Evolutionary conservation across 192 early-diverging fungal species (phyloP).

Genomic region (Linderina pennispora): DNA sequence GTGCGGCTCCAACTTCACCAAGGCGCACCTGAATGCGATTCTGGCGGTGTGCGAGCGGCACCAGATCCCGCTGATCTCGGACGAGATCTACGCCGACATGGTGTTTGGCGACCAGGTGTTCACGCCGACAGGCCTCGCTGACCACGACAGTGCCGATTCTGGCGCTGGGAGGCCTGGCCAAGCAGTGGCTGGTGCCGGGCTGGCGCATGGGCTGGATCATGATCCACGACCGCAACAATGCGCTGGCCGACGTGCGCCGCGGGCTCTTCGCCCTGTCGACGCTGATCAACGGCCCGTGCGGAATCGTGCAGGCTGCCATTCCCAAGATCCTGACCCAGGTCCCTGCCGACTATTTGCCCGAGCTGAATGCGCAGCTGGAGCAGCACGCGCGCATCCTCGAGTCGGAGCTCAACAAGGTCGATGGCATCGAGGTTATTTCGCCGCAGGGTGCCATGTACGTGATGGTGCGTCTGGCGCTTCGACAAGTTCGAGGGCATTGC

Average conservation of each 20-base stretch:
- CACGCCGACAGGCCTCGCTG: constrained; percentile 61
- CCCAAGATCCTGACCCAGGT: constrained; percentile 72
- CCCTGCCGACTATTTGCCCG: constrained; percentile 58
- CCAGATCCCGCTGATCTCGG: constrained; percentile 77
- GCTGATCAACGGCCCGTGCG: constrained; percentile 76
- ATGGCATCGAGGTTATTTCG: constrained; percentile 67
- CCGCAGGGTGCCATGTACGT: constrained; percentile 94
- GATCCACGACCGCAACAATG: constrained; percentile 60
- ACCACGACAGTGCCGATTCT: constrained; percentile 80
- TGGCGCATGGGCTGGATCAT: constrained; percentile 90
- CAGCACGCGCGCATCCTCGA: constrained; percentile 61
- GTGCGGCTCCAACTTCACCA: constrained; percentile 80
- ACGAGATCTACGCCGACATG: constrained; percentile 91
- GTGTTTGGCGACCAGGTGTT: constrained; percentile 63
- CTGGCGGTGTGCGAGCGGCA: constrained; percentile 66
- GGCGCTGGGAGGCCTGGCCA: constrained; percentile 78
- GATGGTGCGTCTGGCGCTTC: constrained; percentile 74
- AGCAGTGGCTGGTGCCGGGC: constrained; percentile 87
- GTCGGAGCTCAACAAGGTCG: constrained; percentile 55
- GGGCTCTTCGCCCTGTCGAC: constrained; percentile 69
- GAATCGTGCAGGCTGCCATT: constrained; percentile 68
- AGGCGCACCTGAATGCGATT: constrained; percentile 64
- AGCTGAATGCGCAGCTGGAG: constrained; percentile 65
- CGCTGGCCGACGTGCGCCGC: constrained; percentile 53
- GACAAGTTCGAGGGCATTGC: constrained; percentile 63